Evolutionary conservation across 2,329 filamentous ascomycete species (phyloP).

Genomic region (Colletotrichum sp.): DNA sequence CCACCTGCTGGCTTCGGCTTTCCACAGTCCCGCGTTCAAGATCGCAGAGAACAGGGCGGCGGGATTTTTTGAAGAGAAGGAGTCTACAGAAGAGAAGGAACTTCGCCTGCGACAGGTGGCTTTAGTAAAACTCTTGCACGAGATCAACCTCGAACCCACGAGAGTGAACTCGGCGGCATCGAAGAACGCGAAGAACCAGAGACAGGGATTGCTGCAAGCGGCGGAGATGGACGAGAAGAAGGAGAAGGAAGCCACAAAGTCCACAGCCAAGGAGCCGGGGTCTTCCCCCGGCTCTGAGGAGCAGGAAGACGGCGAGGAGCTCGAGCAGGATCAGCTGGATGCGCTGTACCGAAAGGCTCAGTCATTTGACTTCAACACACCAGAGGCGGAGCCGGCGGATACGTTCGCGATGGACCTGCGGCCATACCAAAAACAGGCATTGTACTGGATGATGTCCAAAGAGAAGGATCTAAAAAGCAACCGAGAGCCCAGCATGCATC

Average conservation of each 20-base stretch:
- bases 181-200: slow-evolving; percentile 78
- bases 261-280: slow-evolving; percentile 29
- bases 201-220: slow-evolving; percentile 84
- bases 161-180: slow-evolving; percentile 75
- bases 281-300: slow-evolving; percentile 64
- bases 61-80: slow-evolving; percentile 81
- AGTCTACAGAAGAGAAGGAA: slow-evolving; percentile 83
- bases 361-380: slow-evolving; percentile 93
- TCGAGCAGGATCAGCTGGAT: slow-evolving; percentile 95
- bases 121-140: slow-evolving; percentile 85
- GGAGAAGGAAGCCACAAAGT: slow-evolving; percentile 55
- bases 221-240: slow-evolving; percentile 86
- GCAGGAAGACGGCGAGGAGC: slow-evolving; percentile 88
- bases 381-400: slow-evolving; percentile 80
- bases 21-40: slow-evolving; percentile 67
- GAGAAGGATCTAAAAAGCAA: slow-evolving; percentile 79
- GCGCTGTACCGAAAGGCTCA: slow-evolving; percentile 94
- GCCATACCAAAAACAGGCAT: slow-evolving; percentile 92
- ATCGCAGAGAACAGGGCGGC: slow-evolving; percentile 72
- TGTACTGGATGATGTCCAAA: slow-evolving; percentile 96
- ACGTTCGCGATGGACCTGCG: slow-evolving; percentile 84
- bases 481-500: slow-evolving; percentile 87
- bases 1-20: slow-evolving; percentile 75
- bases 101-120: slow-evolving; percentile 85
- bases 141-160: slow-evolving; percentile 82